Conservation (phyloP, 305 asterid species). For the Fraxinus sp. region DNA sequence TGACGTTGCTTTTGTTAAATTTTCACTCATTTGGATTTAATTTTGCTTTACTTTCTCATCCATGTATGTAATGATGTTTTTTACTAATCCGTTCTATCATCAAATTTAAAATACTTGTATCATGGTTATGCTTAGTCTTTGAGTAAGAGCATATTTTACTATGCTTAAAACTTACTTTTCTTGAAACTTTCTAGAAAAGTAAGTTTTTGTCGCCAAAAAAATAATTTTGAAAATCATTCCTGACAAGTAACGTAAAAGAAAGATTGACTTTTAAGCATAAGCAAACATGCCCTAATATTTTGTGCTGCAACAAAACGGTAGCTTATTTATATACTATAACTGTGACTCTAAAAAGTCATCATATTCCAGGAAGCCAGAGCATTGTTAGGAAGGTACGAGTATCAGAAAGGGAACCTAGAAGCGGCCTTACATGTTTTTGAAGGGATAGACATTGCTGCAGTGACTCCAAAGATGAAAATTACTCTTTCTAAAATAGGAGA, state of each 20-base stretch:
- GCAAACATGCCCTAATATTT: not conserved
- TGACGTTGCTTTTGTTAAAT: conserved; percentile 3
- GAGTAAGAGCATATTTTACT: not conserved
- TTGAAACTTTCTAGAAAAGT: not conserved
- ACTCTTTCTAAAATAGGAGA: conserved; percentile 55
- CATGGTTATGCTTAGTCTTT: not conserved
- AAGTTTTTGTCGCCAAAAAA: not conserved
- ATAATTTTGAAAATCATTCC: not conserved
- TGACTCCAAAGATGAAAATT: conserved; percentile 75
- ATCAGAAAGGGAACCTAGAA: conserved; percentile 87
- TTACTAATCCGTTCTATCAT: conserved; percentile 4
- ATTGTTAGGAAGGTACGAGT: conserved; percentile 87
- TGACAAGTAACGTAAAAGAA: not conserved
- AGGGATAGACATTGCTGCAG: conserved; percentile 81
- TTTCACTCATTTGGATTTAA: conserved; percentile 13
- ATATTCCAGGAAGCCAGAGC: conserved; percentile 91
- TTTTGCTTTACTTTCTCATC: not conserved
- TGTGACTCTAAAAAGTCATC: conserved; percentile 7
- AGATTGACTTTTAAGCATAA: not conserved
- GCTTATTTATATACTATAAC: not conserved
- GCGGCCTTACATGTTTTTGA: conserved; percentile 91
- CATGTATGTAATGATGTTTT: not conserved
- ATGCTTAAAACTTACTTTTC: not conserved
- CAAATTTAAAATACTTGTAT: conserved; percentile 5
- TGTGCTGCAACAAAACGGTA: not conserved